Evolutionary conservation across 768 basidiomycete genomes (phyloP).

Genomic region (Boletus coccyginus): DNA sequence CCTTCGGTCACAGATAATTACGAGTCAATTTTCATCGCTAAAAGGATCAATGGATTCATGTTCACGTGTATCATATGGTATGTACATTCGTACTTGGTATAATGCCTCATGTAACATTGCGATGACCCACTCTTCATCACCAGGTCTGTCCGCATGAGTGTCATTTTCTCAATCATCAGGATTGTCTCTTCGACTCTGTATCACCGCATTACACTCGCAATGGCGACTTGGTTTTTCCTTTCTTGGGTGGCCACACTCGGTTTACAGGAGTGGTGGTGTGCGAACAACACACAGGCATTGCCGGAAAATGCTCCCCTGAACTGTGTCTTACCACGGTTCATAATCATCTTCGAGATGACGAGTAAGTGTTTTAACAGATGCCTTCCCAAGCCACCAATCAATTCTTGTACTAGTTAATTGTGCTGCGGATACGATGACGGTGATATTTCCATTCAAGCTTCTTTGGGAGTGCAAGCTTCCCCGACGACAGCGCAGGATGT

Average conservation of each 20-base stretch:
- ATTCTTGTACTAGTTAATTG: slow-evolving; percentile 1
- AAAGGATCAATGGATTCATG: slow-evolving; percentile 7
- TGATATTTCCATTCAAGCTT: slow-evolving; percentile 8
- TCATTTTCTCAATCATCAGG: slow-evolving; percentile 13
- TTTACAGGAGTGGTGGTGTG: slow-evolving; percentile 12
- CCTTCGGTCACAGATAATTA: neutral
- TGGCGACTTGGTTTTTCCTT: neutral
- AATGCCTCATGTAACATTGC: neutral
- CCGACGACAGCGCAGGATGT: slow-evolving; percentile 12
- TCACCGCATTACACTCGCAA: neutral
- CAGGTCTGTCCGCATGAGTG: slow-evolving; percentile 21
- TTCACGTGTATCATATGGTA: slow-evolving; percentile 11
- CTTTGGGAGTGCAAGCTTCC: slow-evolving; percentile 17
- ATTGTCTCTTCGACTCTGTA: neutral
- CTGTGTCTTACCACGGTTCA: neutral
- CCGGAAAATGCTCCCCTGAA: neutral
- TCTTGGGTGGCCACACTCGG: slow-evolving; percentile 1
- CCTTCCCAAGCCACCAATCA: neutral
- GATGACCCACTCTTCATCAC: neutral
- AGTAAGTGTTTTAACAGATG: neutral
- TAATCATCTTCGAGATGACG: slow-evolving; percentile 3
- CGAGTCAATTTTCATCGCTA: neutral
- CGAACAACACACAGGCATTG: neutral
- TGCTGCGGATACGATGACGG: neutral
- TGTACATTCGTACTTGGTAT: neutral